Conservation (phyloP, 2,329 filamentous ascomycete genomes). For the Aureobasidium musti region DNA sequence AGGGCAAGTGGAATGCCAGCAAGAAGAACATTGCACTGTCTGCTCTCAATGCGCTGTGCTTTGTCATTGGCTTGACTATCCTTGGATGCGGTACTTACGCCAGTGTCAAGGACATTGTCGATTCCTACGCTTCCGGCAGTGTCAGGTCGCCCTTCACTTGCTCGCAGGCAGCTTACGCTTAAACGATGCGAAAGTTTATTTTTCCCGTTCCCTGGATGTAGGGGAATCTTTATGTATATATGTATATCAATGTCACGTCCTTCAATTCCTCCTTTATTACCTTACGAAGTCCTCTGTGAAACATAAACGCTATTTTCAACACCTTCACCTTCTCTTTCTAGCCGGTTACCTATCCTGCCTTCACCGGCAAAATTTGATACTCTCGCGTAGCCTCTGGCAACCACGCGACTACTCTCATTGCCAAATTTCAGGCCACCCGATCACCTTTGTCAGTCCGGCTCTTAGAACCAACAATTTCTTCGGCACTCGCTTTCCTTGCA, state of each 20-base stretch:
- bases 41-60: conserved; percentile 49
- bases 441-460: too few relatives aligned
- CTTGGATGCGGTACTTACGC: conserved; percentile 49
- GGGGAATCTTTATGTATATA: conserved; percentile 6
- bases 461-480: too few relatives aligned
- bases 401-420: neutral
- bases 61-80: conserved; percentile 41
- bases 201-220: neutral
- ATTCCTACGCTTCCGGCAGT: conserved; percentile 43
- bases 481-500: too few relatives aligned
- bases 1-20: conserved; percentile 51
- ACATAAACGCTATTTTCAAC: neutral
- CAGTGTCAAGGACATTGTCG: conserved; percentile 48
- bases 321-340: too few relatives aligned
- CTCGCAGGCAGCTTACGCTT: conserved; percentile 40
- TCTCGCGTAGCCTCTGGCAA: neutral
- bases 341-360: too few relatives aligned
- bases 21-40: conserved; percentile 50
- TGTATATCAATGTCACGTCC: conserved; percentile 9
- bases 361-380: neutral
- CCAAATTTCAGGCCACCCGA: too few relatives aligned
- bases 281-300: too few relatives aligned
- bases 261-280: neutral
- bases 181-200: neutral
- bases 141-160: conserved; percentile 49